Percentiles rank a stretch among this genome's conserved stretches.
These are phyloP conservation scores for Plasmodium sp. DNA, from an alignment of 169 alveolate species.

Conservation along the genomic window DNA sequence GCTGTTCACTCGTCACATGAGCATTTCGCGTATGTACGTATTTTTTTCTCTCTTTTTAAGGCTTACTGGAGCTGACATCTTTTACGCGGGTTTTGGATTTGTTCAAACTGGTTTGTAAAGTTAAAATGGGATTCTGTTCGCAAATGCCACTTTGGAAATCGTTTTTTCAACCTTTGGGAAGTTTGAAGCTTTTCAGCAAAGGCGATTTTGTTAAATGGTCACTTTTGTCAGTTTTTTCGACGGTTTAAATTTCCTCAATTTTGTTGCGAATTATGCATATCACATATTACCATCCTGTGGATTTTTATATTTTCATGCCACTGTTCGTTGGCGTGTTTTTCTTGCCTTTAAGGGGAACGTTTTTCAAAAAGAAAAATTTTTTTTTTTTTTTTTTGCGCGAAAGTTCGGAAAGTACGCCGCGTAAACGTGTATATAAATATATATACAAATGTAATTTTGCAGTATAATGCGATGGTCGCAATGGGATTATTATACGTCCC, in stretches of 20 bases:
- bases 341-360: background rate
- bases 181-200: background rate
- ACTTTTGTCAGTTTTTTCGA: background rate
- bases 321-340: background rate
- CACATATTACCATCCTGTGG: background rate
- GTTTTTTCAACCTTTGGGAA: background rate
- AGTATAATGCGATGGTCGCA: background rate
- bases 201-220: background rate
- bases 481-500: background rate
- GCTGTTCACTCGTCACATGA: background rate
- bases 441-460: background rate
- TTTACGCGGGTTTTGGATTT: background rate
- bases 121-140: background rate
- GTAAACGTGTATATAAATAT: background rate
- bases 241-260: background rate
- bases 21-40: background rate
- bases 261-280: background rate
- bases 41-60: background rate
- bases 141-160: background rate
- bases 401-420: background rate
- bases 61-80: slow-evolving; percentile 74
- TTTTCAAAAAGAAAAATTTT: background rate
- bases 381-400: background rate
- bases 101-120: background rate
- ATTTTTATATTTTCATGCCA: background rate